Evolutionary conservation across 1,284 basidiomycete species (phyloP).

Genomic region (Ceratobasidium sp.): DNA sequence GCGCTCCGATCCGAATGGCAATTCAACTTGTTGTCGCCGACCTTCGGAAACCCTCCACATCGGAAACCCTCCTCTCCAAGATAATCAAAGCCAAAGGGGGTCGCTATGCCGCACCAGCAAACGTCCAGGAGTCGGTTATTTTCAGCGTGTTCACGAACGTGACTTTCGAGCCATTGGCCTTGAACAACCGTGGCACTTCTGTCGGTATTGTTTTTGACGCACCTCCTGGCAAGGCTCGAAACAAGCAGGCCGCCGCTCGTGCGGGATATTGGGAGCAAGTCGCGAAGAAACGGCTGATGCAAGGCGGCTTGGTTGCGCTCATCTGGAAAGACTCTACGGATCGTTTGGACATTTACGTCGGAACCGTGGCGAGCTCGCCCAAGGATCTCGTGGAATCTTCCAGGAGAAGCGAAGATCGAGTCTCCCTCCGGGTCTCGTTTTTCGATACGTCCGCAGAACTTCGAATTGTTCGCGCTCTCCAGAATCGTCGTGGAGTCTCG

Average conservation of each 20-base stretch:
- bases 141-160: constrained; percentile 71
- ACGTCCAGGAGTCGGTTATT: constrained; percentile 62
- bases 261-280: constrained; percentile 66
- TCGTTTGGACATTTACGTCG: constrained; percentile 61
- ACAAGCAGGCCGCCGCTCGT: constrained; percentile 50
- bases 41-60: constrained; percentile 53
- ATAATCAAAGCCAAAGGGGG: constrained; percentile 51
- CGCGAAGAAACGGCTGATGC: constrained; percentile 66
- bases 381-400: constrained; percentile 61
- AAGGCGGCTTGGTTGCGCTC: constrained; percentile 69
- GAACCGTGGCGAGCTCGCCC: constrained; percentile 60
- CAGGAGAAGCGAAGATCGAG: constrained; percentile 51
- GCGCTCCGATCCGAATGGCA: constrained; percentile 66
- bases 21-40: constrained; percentile 64
- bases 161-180: constrained; percentile 59
- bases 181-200: constrained; percentile 63
- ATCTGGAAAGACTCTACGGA: constrained; percentile 57
- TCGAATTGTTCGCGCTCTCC: constrained; percentile 60
- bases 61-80: constrained; percentile 42
- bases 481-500: constrained; percentile 44
- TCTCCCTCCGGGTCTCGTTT: constrained; percentile 64
- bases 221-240: constrained; percentile 63
- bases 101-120: constrained; percentile 53
- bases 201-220: constrained; percentile 62
- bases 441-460: constrained; percentile 66